Base-by-base conservation (phyloP, 192 early-diverging fungal genomes). In the Backusella mclennaniae region DNA sequence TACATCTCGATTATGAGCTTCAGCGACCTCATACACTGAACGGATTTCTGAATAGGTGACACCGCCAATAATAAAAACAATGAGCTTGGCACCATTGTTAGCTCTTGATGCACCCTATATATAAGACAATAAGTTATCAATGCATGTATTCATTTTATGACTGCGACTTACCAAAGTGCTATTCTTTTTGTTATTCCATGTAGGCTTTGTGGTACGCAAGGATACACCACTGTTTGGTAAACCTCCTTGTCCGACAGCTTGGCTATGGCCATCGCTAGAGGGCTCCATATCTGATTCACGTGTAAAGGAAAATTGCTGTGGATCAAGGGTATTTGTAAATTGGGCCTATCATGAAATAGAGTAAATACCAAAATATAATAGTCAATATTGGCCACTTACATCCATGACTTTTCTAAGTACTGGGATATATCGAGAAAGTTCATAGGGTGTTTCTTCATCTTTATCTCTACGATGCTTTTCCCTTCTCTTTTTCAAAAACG, bases 41-140 rank as follows among this genome's bases (percentile, higher is more conserved):
- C 93, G 85, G 41, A 96, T 86, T 82, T 96, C 95, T 17, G 94
- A 92, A 73, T 90, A 93, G 19, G 91, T 90, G 17, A 92, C 77
- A 21, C 95, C 95, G 29, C 95, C 95, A 49, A 94, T 85, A n/a
- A 96, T 85, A 76, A 96, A 96, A 8, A 96, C 82, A 66, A 95
- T 86, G n/a, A 95, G 67, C 63, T 92, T 84, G 4, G 90, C 84
- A 26, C 94, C 71, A 66, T 66, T 52, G 9, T 56, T 53, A 19
- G 49, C 1, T 36, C 36, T 33, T 6, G 4, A 12, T 7, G 9
- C 31, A 23, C 33, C 36, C 56, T 74, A 29, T 21, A 41, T 8
- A 29, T 63, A 21, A 3, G 21, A 23, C 1, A 26, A 26, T 26
- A 63, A 12, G 9, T 44, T 4, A 29, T 12, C 56, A 11, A 8